Evolutionary conservation across 2,329 filamentous ascomycete species (phyloP).

Genomic region (Claviceps maximensis): DNA sequence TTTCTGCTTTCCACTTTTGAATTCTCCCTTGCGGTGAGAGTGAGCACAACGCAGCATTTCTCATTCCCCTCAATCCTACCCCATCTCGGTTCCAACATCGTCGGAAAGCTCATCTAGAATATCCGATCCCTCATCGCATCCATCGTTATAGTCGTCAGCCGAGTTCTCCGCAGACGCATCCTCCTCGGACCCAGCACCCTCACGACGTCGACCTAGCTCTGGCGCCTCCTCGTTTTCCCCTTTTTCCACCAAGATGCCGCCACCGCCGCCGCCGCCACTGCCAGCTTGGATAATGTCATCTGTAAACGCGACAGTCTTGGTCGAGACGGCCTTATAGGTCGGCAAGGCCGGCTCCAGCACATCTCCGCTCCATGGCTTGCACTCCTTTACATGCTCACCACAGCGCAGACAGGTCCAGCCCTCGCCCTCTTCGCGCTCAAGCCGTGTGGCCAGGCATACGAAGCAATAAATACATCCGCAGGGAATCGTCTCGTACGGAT

Average conservation of each 20-base stretch:
- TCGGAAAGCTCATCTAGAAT: constrained; percentile 4
- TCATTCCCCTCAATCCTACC: not conserved
- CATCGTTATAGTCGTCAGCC: constrained; percentile 8
- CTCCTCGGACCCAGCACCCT: constrained; percentile 6
- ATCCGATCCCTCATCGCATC: constrained; percentile 4
- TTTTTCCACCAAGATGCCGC: constrained; percentile 19
- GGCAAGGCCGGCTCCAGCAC: constrained; percentile 50
- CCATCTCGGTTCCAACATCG: constrained; percentile 4
- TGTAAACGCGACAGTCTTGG: constrained; percentile 50
- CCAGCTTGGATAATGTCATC: no score
- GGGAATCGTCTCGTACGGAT: constrained; percentile 81
- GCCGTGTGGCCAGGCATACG: constrained; percentile 77
- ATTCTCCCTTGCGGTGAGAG: not conserved
- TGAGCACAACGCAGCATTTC: not conserved
- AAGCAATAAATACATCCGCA: constrained; percentile 95
- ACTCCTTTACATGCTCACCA: constrained; percentile 70
- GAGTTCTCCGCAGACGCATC: constrained; percentile 9
- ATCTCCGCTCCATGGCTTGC: constrained; percentile 84
- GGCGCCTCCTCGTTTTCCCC: constrained; percentile 10
- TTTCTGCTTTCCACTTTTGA: no score
- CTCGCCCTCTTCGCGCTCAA: constrained; percentile 88
- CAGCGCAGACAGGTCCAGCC: constrained; percentile 88
- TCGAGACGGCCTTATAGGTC: constrained; percentile 23
- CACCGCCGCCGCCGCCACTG: constrained; percentile 15
- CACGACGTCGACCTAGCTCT: constrained; percentile 6